A percentile compares a stretch with the other conserved stretches of the same genome.
Evolutionary conservation across 2,329 filamentous ascomycete genomes (phyloP).

Genomic region (Cadophora malorum): DNA sequence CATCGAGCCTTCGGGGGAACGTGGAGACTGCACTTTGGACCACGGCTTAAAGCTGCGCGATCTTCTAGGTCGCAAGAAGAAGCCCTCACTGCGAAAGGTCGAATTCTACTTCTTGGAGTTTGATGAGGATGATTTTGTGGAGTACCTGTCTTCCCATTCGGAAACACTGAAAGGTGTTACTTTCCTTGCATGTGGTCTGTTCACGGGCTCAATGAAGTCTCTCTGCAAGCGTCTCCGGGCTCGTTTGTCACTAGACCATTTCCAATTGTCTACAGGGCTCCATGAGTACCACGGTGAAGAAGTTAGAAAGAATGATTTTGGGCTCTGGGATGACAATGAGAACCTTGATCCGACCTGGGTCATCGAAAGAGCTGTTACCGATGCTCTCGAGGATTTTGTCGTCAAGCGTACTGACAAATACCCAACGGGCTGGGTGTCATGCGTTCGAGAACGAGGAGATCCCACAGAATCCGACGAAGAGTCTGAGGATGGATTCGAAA

Average conservation of each 20-base stretch:
- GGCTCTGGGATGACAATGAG: conserved; percentile 12
- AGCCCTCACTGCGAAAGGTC: neutral
- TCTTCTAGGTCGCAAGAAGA: neutral
- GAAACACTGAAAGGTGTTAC: conserved; percentile 1
- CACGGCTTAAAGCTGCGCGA: conserved; percentile 1
- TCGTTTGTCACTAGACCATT: neutral
- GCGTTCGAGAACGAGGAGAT: conserved; percentile 12
- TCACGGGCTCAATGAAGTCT: conserved; percentile 11
- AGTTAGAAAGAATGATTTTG: conserved; percentile 1
- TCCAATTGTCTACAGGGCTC: conserved; percentile 5
- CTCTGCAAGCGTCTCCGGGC: conserved; percentile 10
- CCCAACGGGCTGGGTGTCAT: conserved; percentile 2
- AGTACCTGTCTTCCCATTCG: conserved; percentile 6
- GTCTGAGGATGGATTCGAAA: conserved; percentile 1
- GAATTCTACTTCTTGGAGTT: conserved; percentile 5
- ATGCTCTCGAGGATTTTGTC: conserved; percentile 8
- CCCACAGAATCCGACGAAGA: conserved; percentile 6
- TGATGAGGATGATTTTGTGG: conserved; percentile 10
- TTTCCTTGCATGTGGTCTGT: conserved; percentile 10
- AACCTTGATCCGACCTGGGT: neutral
- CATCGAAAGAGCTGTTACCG: conserved; percentile 6
- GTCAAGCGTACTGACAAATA: conserved; percentile 11
- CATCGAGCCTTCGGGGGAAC: conserved; percentile 1
- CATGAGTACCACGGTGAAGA: conserved; percentile 11
- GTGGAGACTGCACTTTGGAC: conserved; percentile 3